These are phyloP conservation scores for Penicillium cosmopolitanum DNA, from an alignment of 495 filamentous ascomycete genomes.

Conservation along the genomic window DNA sequence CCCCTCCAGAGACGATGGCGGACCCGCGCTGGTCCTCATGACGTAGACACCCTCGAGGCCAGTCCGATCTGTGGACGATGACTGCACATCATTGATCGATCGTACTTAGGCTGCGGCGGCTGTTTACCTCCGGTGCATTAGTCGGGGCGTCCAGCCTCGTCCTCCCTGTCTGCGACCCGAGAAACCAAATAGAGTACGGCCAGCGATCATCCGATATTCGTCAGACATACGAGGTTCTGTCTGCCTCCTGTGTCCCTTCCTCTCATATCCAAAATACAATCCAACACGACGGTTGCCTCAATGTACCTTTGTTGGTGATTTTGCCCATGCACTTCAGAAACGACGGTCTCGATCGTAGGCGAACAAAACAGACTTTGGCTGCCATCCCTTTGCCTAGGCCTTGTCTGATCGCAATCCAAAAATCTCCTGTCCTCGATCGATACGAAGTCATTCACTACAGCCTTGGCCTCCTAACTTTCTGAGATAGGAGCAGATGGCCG, in stretches of 20 bases:
- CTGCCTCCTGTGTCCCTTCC: neutral
- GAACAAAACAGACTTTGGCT: conserved; percentile 6
- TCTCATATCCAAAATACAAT: neutral
- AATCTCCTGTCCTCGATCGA: conserved; percentile 13
- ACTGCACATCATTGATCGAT: conserved; percentile 28
- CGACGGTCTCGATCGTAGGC: conserved; percentile 20
- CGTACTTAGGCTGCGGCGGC: conserved; percentile 16
- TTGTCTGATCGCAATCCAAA: neutral
- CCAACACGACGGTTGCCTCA: conserved; percentile 11
- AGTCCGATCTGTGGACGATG: conserved; percentile 28
- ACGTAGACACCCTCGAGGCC: conserved; percentile 14
- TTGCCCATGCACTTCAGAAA: conserved; percentile 12
- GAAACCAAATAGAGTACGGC: conserved; percentile 30
- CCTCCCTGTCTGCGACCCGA: conserved; percentile 20
- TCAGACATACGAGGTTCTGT: conserved; percentile 9
- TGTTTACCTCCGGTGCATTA: conserved; percentile 15
- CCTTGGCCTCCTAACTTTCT: neutral
- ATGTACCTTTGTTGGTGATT: conserved; percentile 9
- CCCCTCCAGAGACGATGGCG: conserved; percentile 1
- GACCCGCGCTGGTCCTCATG: conserved; percentile 3
- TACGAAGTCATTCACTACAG: conserved; percentile 8
- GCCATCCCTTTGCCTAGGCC: conserved; percentile 4
- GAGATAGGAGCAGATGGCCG: neutral
- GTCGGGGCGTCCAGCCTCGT: conserved; percentile 10
- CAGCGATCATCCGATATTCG: conserved; percentile 16